Conservation (phyloP, 2,329 filamentous ascomycete species). For the Pseudogymnoascus sp. region DNA sequence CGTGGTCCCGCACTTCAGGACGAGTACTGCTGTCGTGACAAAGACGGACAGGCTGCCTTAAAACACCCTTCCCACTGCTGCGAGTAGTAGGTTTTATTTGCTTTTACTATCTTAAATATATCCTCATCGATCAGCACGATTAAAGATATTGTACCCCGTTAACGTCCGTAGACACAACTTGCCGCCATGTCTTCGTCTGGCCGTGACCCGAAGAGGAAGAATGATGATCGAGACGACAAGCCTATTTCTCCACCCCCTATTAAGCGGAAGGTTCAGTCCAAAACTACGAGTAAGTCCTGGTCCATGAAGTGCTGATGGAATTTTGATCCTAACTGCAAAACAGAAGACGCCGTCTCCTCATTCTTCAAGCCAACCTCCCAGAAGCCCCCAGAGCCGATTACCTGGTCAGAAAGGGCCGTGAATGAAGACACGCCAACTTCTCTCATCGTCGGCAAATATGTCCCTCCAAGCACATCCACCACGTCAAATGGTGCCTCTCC, state of each 20-base stretch:
- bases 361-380: slow-evolving; percentile 87
- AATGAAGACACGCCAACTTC: slow-evolving; percentile 42
- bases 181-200: not conserved
- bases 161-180: not conserved
- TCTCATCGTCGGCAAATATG: slow-evolving; percentile 68
- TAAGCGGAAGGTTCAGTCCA: slow-evolving; percentile 28
- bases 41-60: not conserved
- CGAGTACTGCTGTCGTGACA: not conserved
- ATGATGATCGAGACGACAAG: slow-evolving; percentile 9
- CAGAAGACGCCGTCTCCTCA: slow-evolving; percentile 63
- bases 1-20: not conserved
- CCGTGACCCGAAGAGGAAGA: not conserved
- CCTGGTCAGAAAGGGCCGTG: slow-evolving; percentile 60
- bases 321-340: slow-evolving; percentile 12
- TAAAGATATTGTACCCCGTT: not conserved
- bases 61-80: not conserved
- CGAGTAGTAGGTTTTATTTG: not conserved
- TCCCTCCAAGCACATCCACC: slow-evolving; percentile 34
- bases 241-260: slow-evolving; percentile 27
- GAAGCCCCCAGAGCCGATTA: slow-evolving; percentile 68
- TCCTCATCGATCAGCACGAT: not conserved
- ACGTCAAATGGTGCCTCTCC: slow-evolving; percentile 9
- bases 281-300: slow-evolving; percentile 25
- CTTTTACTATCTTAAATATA: not conserved
- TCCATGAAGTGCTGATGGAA: not conserved